Conservation (phyloP, 2,329 filamentous ascomycete species). For the Neofusicoccum kwambonambiense region DNA sequence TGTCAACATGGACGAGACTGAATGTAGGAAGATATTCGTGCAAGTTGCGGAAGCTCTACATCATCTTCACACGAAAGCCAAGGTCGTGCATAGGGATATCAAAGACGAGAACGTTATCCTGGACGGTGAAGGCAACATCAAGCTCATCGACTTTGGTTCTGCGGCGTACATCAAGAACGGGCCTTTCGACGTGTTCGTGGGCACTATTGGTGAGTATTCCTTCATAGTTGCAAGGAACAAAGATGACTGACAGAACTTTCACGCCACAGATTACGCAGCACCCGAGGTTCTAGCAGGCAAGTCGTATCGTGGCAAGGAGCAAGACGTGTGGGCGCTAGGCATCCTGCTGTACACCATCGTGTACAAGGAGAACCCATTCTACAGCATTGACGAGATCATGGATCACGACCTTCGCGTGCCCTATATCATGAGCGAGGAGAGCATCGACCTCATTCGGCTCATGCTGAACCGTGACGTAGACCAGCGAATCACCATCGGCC, state of each 20-base stretch:
- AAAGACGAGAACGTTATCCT: constrained; percentile 98
- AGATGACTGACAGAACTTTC: neutral
- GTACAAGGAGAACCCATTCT: constrained; percentile 99
- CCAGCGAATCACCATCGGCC: constrained; percentile 77
- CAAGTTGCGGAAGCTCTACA: constrained; percentile 89
- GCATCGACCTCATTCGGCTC: constrained; percentile 83
- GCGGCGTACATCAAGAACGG: constrained; percentile 98
- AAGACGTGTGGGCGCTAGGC: constrained; percentile 96
- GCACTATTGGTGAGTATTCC: constrained; percentile 78
- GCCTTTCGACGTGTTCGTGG: constrained; percentile 97
- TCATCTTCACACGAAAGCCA: constrained; percentile 85
- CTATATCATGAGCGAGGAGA: constrained; percentile 83
- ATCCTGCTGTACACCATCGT: constrained; percentile 98
- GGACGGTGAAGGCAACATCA: constrained; percentile 92
- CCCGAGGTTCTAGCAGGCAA: constrained; percentile 94
- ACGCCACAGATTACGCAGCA: constrained; percentile 82
- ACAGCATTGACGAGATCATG: constrained; percentile 98
- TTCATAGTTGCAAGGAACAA: neutral
- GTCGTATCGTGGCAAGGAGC: constrained; percentile 91
- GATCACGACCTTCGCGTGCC: constrained; percentile 92
- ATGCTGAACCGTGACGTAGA: constrained; percentile 93
- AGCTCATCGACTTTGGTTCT: constrained; percentile 96
- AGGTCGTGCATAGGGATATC: constrained; percentile 95
- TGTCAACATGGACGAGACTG: constrained; percentile 91
- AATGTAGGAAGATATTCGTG: constrained; percentile 91